These are phyloP conservation scores for Cylindricascospora bacillispora DNA, from an alignment of 1,139 yeast genomes.

Conservation along the genomic window DNA sequence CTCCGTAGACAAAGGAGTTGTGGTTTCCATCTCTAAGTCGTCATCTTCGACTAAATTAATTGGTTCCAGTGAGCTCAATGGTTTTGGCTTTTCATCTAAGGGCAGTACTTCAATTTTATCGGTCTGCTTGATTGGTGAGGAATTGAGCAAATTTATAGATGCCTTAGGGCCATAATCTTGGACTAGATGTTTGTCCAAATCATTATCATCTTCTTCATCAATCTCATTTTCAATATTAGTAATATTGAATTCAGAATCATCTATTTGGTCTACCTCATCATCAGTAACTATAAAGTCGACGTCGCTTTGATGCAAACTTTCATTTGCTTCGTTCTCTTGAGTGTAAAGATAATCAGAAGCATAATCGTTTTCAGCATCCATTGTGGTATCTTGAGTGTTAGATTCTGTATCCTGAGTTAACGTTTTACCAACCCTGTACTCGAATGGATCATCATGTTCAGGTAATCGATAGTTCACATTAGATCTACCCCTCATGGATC, in stretches of 20 bases:
- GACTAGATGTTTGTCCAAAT: background rate
- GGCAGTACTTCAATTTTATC: slow-evolving; percentile 1
- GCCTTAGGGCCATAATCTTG: no score
- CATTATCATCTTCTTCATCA: background rate
- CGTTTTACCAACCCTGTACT: slow-evolving; percentile 14
- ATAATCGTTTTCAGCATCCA: slow-evolving; percentile 24
- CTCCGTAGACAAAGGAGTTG: slow-evolving; percentile 2
- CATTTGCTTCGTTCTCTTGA: slow-evolving; percentile 19
- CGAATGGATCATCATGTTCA: slow-evolving; percentile 21
- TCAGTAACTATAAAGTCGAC: slow-evolving; percentile 21
- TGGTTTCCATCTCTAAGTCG: slow-evolving; percentile 4
- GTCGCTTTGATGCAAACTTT: slow-evolving; percentile 18
- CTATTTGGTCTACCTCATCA: background rate
- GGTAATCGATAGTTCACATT: slow-evolving; percentile 20
- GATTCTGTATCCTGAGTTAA: slow-evolving; percentile 2
- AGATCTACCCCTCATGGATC: slow-evolving; percentile 11
- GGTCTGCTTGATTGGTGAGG: slow-evolving; percentile 11
- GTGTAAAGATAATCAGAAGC: slow-evolving; percentile 21
- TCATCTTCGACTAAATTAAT: slow-evolving; percentile 15
- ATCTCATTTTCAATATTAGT: background rate
- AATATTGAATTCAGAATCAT: background rate
- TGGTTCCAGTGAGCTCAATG: slow-evolving; percentile 6
- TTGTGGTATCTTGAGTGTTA: slow-evolving; percentile 13
- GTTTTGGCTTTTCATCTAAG: background rate
- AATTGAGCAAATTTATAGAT: slow-evolving; percentile 1